phyloP scores from a whole-genome alignment of 257 asterid species.

The Przewalskia tangutica region DNA sequence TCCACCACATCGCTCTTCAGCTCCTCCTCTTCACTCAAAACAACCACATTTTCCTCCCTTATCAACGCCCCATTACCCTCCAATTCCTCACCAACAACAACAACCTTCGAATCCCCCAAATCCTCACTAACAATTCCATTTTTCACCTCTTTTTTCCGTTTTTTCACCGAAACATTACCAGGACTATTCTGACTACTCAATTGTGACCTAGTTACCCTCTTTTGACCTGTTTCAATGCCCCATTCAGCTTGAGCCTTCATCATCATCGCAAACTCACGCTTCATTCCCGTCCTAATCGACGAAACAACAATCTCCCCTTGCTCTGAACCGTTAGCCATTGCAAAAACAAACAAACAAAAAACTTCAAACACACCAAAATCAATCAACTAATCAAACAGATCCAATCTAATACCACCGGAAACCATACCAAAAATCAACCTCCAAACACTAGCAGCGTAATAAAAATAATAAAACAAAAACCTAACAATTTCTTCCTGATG shows the following conservation, averaged over 20 bases:
- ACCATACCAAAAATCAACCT: background rate
- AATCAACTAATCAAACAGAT: background rate
- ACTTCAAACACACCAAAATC: background rate
- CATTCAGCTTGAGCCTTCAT: constrained; percentile 61
- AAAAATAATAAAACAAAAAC: background rate
- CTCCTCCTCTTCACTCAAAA: constrained; percentile 19
- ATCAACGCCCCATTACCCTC: constrained; percentile 1
- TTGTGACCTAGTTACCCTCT: constrained; percentile 64
- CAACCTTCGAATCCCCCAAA: background rate
- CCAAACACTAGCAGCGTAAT: too few relatives aligned
- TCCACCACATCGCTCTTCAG: constrained; percentile 26
- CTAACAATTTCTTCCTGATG: too few relatives aligned
- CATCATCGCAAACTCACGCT: constrained; percentile 72
- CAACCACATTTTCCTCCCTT: background rate
- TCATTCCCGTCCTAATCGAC: constrained; percentile 70
- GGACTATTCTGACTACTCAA: constrained; percentile 19
- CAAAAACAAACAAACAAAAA: background rate
- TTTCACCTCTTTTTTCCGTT: constrained; percentile 19
- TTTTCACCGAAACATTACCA: constrained; percentile 17
- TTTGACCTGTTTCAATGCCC: constrained; percentile 29
- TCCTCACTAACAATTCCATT: constrained; percentile 4
- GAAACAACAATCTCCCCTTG: constrained; percentile 41
- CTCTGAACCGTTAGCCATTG: constrained; percentile 36
- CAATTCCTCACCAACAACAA: constrained; percentile 2
- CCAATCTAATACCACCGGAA: background rate